Percentiles rank a stretch among this genome's conserved stretches.
These are phyloP conservation scores for Trametes cubensis DNA, from an alignment of 768 basidiomycete species.

Conservation along the genomic window DNA sequence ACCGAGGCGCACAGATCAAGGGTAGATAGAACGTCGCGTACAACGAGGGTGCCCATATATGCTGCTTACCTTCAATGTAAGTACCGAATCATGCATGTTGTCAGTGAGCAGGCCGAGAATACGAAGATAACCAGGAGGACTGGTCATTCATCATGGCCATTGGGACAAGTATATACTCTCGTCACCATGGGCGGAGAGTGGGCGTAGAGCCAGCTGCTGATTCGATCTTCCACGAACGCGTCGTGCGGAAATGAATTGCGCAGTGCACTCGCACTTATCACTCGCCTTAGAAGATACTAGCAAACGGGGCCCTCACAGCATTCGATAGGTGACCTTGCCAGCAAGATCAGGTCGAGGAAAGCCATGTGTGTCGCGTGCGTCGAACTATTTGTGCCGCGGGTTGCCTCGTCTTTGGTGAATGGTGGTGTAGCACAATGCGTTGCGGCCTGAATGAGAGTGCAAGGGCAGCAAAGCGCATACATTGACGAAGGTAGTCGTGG, in stretches of 20 bases:
- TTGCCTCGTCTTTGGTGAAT: background rate
- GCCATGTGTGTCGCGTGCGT: slow-evolving; percentile 2
- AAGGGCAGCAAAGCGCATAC: background rate
- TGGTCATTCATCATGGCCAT: background rate
- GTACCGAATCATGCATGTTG: too few species aligned
- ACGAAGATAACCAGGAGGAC: too few species aligned
- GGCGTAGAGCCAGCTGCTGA: background rate
- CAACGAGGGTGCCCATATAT: background rate
- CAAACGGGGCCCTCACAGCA: slow-evolving; percentile 4
- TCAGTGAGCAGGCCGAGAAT: too few species aligned
- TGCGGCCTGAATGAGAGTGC: too few species aligned
- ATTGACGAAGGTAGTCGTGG: background rate
- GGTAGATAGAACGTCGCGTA: slow-evolving; percentile 6
- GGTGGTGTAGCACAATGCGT: too few species aligned
- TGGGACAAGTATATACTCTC: too few species aligned
- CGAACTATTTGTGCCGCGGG: background rate
- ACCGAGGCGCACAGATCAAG: slow-evolving; percentile 19
- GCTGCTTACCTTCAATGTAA: background rate
- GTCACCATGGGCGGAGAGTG: background rate
- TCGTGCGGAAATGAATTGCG: slow-evolving; percentile 21
- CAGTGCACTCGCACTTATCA: slow-evolving; percentile 4
- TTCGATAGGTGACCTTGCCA: slow-evolving; percentile 4
- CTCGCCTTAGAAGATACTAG: background rate
- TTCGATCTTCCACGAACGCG: slow-evolving; percentile 9
- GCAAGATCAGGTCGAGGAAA: slow-evolving; percentile 11